Evolutionary conservation across 2,329 filamentous ascomycete species (phyloP).

Genomic region (Xylariaceae sp.): DNA sequence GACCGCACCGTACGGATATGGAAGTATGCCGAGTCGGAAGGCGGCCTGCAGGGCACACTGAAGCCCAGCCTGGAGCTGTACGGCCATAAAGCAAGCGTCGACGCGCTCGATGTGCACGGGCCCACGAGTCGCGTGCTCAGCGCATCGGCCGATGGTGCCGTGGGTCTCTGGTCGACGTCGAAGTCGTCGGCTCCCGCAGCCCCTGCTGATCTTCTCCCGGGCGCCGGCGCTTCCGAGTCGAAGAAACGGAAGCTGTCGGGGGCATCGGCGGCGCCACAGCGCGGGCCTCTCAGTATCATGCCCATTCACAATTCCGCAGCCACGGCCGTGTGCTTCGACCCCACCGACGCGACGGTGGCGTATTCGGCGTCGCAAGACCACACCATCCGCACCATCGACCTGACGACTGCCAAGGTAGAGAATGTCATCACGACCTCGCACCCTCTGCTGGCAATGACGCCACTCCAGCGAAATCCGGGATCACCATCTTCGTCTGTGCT

Average conservation of each 20-base stretch:
- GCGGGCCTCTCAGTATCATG: conserved; percentile 73
- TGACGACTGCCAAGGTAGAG: conserved; percentile 73
- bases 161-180: conserved; percentile 85
- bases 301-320: conserved; percentile 67
- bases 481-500: conserved; percentile 31
- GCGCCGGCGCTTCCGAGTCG: conserved; percentile 53
- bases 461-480: conserved; percentile 58
- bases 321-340: conserved; percentile 78
- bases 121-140: conserved; percentile 75
- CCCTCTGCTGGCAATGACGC: conserved; percentile 71
- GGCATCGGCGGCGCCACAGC: conserved; percentile 57
- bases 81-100: conserved; percentile 71
- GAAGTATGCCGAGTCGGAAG: conserved; percentile 70
- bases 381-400: conserved; percentile 82
- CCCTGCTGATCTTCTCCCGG: conserved; percentile 62
- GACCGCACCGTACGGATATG: conserved; percentile 85
- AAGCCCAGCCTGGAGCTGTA: conserved; percentile 75
- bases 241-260: conserved; percentile 70
- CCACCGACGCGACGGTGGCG: conserved; percentile 76
- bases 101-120: conserved; percentile 68
- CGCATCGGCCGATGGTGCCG: conserved; percentile 72
- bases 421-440: conserved; percentile 80
- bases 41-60: conserved; percentile 55
- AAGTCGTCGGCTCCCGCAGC: conserved; percentile 71
- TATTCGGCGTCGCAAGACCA: conserved; percentile 93